phyloP scores from a whole-genome alignment of 805 yeast species.

The Helenozyma rhizophorensis region DNA sequence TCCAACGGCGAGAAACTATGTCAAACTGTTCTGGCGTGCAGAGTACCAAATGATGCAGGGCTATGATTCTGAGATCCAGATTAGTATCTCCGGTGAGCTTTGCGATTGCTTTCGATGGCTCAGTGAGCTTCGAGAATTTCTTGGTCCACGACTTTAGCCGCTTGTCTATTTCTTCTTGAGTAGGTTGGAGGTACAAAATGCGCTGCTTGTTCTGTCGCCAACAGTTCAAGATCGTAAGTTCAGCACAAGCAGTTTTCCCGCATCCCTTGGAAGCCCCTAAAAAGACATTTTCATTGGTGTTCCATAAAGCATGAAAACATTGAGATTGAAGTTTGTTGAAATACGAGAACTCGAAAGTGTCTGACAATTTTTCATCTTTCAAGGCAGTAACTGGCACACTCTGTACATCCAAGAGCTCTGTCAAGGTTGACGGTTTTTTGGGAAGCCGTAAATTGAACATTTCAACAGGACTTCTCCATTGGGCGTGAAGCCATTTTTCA shows the following conservation, averaged over 20 bases:
- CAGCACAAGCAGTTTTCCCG: constrained; percentile 71
- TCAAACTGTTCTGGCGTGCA: constrained; percentile 83
- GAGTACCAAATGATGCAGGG: constrained; percentile 60
- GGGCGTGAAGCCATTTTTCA: constrained; percentile 83
- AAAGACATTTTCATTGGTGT: constrained; percentile 54
- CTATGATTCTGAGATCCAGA: constrained; percentile 52
- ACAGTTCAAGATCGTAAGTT: constrained; percentile 64
- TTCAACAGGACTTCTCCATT: constrained; percentile 55
- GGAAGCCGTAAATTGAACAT: constrained; percentile 54
- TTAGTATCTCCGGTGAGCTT: constrained; percentile 52
- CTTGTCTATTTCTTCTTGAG: constrained; percentile 50
- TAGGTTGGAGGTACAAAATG: constrained; percentile 67
- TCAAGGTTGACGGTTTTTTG: constrained; percentile 57
- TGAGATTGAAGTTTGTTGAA: constrained; percentile 79
- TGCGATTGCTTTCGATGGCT: constrained; percentile 49
- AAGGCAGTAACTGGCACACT: constrained; percentile 48
- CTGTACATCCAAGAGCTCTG: constrained; percentile 51
- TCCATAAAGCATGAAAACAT: constrained; percentile 55
- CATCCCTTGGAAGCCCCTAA: constrained; percentile 72
- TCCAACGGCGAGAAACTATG: constrained; percentile 74
- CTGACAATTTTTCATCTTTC: constrained; percentile 43
- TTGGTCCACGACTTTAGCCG: constrained; percentile 49
- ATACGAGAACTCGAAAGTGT: constrained; percentile 41
- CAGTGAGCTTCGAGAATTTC: constrained; percentile 44
- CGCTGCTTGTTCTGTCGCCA: constrained; percentile 72